phyloP scores from a whole-genome alignment of 805 yeast genomes.

The Saccharomycopsis guyanensis region DNA sequence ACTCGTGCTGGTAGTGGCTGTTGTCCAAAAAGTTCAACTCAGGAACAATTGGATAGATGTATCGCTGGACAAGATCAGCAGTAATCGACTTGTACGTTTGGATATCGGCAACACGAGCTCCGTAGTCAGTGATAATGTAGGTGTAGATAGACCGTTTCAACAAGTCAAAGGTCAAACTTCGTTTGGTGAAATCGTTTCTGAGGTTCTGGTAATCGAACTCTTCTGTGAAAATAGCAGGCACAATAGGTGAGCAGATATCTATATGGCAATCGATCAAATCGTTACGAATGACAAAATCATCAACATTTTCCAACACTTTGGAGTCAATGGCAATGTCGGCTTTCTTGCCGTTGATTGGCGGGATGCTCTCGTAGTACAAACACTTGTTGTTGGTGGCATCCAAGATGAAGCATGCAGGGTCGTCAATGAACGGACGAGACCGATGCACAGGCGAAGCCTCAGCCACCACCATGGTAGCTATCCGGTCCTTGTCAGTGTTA shows the following conservation, averaged over 20 bases:
- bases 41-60: constrained; percentile 88
- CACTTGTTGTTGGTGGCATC: constrained; percentile 71
- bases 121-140: constrained; percentile 75
- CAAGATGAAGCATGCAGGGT: constrained; percentile 70
- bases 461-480: constrained; percentile 87
- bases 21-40: constrained; percentile 69
- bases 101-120: constrained; percentile 93
- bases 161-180: constrained; percentile 84
- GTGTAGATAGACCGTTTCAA: constrained; percentile 87
- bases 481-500: constrained; percentile 76
- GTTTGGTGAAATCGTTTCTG: constrained; percentile 82
- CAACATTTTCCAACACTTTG: constrained; percentile 67
- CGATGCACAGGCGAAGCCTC: constrained; percentile 80
- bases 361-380: constrained; percentile 74
- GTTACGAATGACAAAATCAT: constrained; percentile 74
- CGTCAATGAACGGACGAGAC: constrained; percentile 57
- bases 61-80: constrained; percentile 83
- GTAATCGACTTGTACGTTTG: constrained; percentile 88
- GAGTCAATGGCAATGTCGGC: constrained; percentile 64
- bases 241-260: constrained; percentile 90
- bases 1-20: constrained; percentile 72
- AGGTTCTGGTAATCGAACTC: constrained; percentile 89
- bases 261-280: constrained; percentile 95
- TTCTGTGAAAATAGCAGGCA: constrained; percentile 92
- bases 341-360: constrained; percentile 41